Evolutionary conservation across 1,284 basidiomycete genomes (phyloP), one percentile per base, ranked within the genome.

Genomic region (Ceratobasidium sp.): DNA sequence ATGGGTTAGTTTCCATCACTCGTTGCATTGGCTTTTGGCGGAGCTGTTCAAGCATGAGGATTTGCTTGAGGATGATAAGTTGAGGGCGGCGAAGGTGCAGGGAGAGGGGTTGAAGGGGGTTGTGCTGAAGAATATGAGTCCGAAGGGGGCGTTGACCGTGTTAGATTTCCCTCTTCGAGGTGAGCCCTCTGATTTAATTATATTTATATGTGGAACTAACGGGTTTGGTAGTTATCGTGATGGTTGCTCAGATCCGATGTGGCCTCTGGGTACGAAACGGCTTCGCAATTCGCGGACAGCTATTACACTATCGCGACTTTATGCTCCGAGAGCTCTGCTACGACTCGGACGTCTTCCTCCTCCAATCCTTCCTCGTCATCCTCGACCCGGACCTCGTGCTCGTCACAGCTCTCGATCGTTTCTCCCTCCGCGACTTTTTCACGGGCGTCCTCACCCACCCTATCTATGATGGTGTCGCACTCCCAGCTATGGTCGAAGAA

Each of bases 201-300:
- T 77, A 71, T 29, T 76, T 36, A 27, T 44, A 41, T 11, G 15
- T 24, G 14, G 5, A 5, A n/a, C 29, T 63, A 31, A 63, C n/a
- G 31, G 36, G 17, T 63, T 36, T 3, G 45, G 19, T 36, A 96
- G 95, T 95, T 4, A 85, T 95, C 24, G 88, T 92, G 0, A 93
- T 96, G 87, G 91, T 99, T 45, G 95, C 97, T 0, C 98, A 99
- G 82, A 96, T 99, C 72, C 90, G 96, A 19, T 93, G 95, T 1
- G 96, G 97, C 1, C 87, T 99, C 24, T 99, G 98, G 98, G 97
- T 98, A 3, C 92, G 97, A 69, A 99, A 99, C 79, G 98, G 98
- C 1, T 95, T 96, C 79, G 94, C 93, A 6, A 97, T 99, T 78
- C 92, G 97, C 1, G 95, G 95, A 0, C 98, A 99, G 81, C 88